These are phyloP conservation scores for Diaporthe sp. DNA, from an alignment of 2,329 filamentous ascomycete genomes.

Conservation along the genomic window DNA sequence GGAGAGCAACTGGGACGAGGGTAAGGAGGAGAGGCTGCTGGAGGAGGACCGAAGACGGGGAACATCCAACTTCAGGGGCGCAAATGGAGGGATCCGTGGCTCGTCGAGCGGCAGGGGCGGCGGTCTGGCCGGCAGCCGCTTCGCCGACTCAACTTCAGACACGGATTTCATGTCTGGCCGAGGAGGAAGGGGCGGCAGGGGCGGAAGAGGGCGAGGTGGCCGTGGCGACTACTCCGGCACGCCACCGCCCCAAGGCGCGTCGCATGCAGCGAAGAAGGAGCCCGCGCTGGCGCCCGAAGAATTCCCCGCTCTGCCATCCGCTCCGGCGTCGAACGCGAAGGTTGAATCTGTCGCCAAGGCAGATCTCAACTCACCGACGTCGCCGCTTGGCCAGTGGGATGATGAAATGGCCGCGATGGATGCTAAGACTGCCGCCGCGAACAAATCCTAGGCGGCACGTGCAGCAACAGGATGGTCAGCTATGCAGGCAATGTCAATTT, in stretches of 20 bases:
- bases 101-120: constrained; percentile 51
- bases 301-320: constrained; percentile 56
- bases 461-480: background rate
- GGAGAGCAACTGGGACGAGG: constrained; percentile 71
- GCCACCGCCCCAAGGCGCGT: constrained; percentile 2
- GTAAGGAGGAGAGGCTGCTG: constrained; percentile 61
- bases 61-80: constrained; percentile 52
- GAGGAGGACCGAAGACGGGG: constrained; percentile 56
- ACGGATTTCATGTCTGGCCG: constrained; percentile 49
- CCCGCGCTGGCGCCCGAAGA: constrained; percentile 53
- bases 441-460: constrained; percentile 7
- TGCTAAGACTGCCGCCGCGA: constrained; percentile 44
- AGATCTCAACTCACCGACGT: constrained; percentile 50
- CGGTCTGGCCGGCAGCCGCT: constrained; percentile 59
- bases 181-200: constrained; percentile 48
- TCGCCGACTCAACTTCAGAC: constrained; percentile 50
- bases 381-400: constrained; percentile 65
- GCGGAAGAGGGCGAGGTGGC: constrained; percentile 52
- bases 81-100: constrained; percentile 56
- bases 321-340: constrained; percentile 40
- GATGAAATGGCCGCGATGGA: constrained; percentile 70
- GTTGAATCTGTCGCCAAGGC: constrained; percentile 42
- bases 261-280: constrained; percentile 45
- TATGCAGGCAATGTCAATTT: background rate
- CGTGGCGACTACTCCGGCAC: constrained; percentile 42